Evolutionary conservation across 2,329 filamentous ascomycete species (phyloP).

Genomic region (Exophiala phaeomuriformis): DNA sequence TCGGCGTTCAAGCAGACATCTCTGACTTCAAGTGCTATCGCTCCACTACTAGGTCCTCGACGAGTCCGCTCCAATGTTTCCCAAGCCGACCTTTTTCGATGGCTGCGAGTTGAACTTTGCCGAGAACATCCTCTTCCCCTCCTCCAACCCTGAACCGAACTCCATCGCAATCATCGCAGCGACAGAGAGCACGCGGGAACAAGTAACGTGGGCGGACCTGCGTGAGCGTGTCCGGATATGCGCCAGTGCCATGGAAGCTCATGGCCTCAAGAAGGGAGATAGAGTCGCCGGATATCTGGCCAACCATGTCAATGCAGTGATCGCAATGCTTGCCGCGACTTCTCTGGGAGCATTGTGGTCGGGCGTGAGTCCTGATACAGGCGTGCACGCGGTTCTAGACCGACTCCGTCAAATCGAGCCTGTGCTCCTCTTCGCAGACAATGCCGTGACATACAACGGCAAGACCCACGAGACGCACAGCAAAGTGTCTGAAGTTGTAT

Average conservation of each 20-base stretch:
- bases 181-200: slow-evolving; percentile 63
- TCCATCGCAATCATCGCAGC: slow-evolving; percentile 68
- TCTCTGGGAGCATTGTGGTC: slow-evolving; percentile 88
- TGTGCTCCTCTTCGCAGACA: slow-evolving; percentile 75
- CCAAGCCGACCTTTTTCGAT: slow-evolving; percentile 77
- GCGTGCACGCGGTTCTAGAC: slow-evolving; percentile 84
- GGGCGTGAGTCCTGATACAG: slow-evolving; percentile 84
- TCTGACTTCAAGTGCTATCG: no score
- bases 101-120: slow-evolving; percentile 81
- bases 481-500: slow-evolving; percentile 72
- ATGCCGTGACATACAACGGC: slow-evolving; percentile 83
- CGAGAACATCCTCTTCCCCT: slow-evolving; percentile 83
- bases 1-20: background rate
- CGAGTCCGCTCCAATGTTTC: slow-evolving; percentile 65
- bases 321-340: slow-evolving; percentile 79
- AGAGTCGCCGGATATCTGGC: slow-evolving; percentile 69
- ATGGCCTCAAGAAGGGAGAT: slow-evolving; percentile 57
- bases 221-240: slow-evolving; percentile 69
- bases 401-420: slow-evolving; percentile 79
- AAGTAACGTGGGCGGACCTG: slow-evolving; percentile 69
- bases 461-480: slow-evolving; percentile 72
- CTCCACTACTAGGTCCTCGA: slow-evolving; percentile 57
- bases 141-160: slow-evolving; percentile 49
- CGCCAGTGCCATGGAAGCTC: slow-evolving; percentile 60
- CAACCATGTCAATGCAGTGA: slow-evolving; percentile 79